Percentiles rank a stretch among this genome's conserved stretches.
Conservation (phyloP, 2,329 filamentous ascomycete species). For the Ophiobolus disseminans region DNA sequence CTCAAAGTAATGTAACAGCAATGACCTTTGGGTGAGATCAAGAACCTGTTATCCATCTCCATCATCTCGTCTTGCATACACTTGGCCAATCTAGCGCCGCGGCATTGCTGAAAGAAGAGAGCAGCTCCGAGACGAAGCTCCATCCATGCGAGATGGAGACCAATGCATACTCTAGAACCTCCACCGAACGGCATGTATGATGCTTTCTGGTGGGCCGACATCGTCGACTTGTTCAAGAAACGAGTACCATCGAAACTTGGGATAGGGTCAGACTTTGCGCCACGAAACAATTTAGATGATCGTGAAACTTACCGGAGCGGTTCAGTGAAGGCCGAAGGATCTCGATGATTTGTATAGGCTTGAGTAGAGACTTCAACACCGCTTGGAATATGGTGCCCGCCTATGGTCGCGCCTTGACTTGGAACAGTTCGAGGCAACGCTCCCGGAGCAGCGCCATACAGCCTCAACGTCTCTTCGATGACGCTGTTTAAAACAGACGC, state of each 20-base stretch:
- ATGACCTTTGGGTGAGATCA: conserved; percentile 51
- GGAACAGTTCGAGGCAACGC: conserved; percentile 47
- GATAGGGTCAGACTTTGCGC: not conserved
- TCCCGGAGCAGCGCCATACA: conserved; percentile 47
- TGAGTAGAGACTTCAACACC: conserved; percentile 49
- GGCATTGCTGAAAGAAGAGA: conserved; percentile 58
- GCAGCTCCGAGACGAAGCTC: conserved; percentile 60
- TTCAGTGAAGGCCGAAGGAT: conserved; percentile 31
- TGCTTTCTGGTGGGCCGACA: conserved; percentile 48
- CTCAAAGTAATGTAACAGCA: conserved; percentile 46
- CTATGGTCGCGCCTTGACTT: conserved; percentile 39
- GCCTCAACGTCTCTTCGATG: conserved; percentile 49
- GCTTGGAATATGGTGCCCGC: conserved; percentile 46
- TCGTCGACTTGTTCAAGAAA: conserved; percentile 28
- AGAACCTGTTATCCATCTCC: conserved; percentile 50
- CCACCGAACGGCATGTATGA: conserved; percentile 72
- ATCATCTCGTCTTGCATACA: conserved; percentile 46
- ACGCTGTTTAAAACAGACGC: conserved; percentile 45
- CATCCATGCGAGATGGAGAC: conserved; percentile 68
- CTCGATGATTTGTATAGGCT: conserved; percentile 50
- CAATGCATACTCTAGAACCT: conserved; percentile 71
- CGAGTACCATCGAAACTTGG: conserved; percentile 41
- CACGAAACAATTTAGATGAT: not conserved
- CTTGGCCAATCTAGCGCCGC: conserved; percentile 29
- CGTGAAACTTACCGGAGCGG: conserved; percentile 26